A percentile compares a stretch with the other conserved stretches of the same genome.
These are phyloP conservation scores for Aureobasidium zeae DNA, from an alignment of 2,329 filamentous ascomycete genomes.

Conservation along the genomic window DNA sequence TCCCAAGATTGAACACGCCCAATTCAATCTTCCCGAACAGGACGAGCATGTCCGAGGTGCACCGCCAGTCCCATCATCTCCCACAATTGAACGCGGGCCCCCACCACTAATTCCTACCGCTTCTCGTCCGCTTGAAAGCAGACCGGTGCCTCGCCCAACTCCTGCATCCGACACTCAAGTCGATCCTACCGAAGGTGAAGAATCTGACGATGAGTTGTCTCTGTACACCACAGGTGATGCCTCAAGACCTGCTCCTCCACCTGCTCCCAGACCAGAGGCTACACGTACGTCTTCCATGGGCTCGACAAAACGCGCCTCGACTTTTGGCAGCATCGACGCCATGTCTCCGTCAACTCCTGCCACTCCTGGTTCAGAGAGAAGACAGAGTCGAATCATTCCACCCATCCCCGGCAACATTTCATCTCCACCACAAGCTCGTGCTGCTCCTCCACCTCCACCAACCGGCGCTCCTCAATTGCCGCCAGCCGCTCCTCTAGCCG, in stretches of 20 bases:
- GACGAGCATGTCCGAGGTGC: constrained; percentile 30
- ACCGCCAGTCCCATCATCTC: constrained; percentile 33
- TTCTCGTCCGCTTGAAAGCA: constrained; percentile 46
- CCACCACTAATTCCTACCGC: constrained; percentile 29
- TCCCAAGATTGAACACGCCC: constrained; percentile 36
- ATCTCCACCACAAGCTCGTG: constrained; percentile 28
- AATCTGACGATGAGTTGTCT: constrained; percentile 68
- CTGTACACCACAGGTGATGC: constrained; percentile 43
- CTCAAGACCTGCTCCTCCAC: constrained; percentile 24
- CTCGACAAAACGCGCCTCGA: constrained; percentile 32
- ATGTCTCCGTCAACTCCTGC: constrained; percentile 22
- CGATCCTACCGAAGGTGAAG: constrained; percentile 68
- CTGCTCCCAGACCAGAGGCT: constrained; percentile 24
- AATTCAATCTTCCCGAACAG: constrained; percentile 37
- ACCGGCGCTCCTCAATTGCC: constrained; percentile 25
- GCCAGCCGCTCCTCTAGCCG: constrained; percentile 32
- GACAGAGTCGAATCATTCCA: constrained; percentile 30
- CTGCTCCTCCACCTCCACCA: constrained; percentile 43
- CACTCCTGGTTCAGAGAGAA: constrained; percentile 27
- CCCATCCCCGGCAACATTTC: constrained; percentile 28
- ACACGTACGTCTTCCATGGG: constrained; percentile 23
- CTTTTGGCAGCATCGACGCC: constrained; percentile 33
- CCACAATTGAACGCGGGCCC: constrained; percentile 18
- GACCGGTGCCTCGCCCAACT: constrained; percentile 49
- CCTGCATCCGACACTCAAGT: constrained; percentile 40